These are phyloP conservation scores for Kalmusia sp. DNA, from an alignment of 2,329 filamentous ascomycete genomes.

Conservation along the genomic window DNA sequence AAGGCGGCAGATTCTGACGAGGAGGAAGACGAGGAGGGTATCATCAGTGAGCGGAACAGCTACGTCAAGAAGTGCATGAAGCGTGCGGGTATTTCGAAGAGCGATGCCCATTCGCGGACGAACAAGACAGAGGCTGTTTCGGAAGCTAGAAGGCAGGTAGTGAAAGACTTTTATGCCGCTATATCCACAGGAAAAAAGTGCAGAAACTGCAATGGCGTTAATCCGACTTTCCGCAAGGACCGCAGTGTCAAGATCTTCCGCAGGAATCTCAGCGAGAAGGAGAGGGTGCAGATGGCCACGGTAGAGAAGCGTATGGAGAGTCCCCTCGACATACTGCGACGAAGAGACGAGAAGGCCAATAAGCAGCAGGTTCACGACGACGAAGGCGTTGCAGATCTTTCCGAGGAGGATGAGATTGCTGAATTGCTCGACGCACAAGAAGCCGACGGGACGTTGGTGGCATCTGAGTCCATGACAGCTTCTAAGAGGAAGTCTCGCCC, in stretches of 20 bases:
- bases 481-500: constrained; percentile 49
- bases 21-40: constrained; percentile 65
- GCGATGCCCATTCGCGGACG: constrained; percentile 54
- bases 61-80: constrained; percentile 79
- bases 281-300: constrained; percentile 78
- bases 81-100: constrained; percentile 57
- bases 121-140: constrained; percentile 84
- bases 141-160: constrained; percentile 75
- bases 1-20: constrained; percentile 63
- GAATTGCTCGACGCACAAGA: constrained; percentile 42
- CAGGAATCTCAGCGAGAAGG: constrained; percentile 76
- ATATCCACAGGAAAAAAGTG: constrained; percentile 77
- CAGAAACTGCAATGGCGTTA: constrained; percentile 61
- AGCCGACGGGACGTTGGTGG: constrained; percentile 60
- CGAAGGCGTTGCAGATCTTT: constrained; percentile 73
- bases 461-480: constrained; percentile 51
- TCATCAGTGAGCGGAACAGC: constrained; percentile 64
- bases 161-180: constrained; percentile 81
- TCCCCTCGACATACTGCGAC: constrained; percentile 68
- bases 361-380: constrained; percentile 62
- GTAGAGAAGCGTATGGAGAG: constrained; percentile 72
- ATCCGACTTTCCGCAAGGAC: constrained; percentile 84
- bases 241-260: constrained; percentile 93
- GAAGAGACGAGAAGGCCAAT: constrained; percentile 52
- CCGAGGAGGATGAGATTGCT: constrained; percentile 51